Conservation (phyloP, 768 basidiomycete species). For the Suillus fuscotomentosus region DNA sequence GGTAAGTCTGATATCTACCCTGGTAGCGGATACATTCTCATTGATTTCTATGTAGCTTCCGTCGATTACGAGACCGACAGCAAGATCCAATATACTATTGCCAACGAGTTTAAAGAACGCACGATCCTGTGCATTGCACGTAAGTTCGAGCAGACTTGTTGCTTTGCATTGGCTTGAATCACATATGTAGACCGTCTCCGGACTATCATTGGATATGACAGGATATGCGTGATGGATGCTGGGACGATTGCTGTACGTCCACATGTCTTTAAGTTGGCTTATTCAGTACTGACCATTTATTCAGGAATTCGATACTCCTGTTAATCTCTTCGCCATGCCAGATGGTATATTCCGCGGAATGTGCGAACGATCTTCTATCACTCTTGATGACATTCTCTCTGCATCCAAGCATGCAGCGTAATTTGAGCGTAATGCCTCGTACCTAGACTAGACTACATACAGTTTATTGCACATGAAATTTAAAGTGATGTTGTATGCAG, state of each 20-base stretch:
- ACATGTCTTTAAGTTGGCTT: background rate
- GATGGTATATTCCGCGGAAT: constrained; percentile 80
- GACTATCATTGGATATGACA: constrained; percentile 87
- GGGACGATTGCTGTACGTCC: constrained; percentile 67
- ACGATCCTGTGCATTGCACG: constrained; percentile 88
- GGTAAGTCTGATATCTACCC: constrained; percentile 32
- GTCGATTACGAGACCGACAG: constrained; percentile 89
- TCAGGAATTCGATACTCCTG: constrained; percentile 82
- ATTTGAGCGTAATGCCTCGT: background rate
- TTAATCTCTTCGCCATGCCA: constrained; percentile 51
- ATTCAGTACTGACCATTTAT: background rate
- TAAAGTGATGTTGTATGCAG: background rate
- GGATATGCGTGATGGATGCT: constrained; percentile 84
- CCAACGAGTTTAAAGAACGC: constrained; percentile 76
- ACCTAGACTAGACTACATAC: background rate
- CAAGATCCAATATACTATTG: constrained; percentile 90
- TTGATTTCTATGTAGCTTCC: constrained; percentile 47
- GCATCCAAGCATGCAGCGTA: constrained; percentile 24
- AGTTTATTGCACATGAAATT: background rate
- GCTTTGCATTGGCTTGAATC: constrained; percentile 4
- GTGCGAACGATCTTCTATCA: constrained; percentile 82
- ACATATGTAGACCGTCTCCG: constrained; percentile 64
- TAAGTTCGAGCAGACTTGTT: constrained; percentile 34
- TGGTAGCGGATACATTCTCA: background rate
- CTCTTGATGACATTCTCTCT: constrained; percentile 61